These are phyloP conservation scores for Apophysomyces ossiformis DNA, from an alignment of 371 early-diverging fungal species.

Conservation along the genomic window DNA sequence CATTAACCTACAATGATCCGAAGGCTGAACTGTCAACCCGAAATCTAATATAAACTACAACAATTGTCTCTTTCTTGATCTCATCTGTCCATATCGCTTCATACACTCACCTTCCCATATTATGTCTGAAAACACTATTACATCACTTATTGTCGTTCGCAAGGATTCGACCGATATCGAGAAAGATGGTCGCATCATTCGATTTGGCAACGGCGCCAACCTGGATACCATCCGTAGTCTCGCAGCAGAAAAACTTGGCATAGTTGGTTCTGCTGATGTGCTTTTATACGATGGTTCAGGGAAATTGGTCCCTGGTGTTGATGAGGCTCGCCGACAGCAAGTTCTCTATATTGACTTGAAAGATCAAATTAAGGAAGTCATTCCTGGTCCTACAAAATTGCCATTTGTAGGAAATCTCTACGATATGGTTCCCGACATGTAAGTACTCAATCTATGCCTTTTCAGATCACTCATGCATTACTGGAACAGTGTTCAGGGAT, in stretches of 20 bases:
- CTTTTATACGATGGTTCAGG: slow-evolving; percentile 22
- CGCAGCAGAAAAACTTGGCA: slow-evolving; percentile 35
- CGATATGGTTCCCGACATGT: slow-evolving; percentile 41
- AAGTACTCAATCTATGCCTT: slow-evolving; percentile 5
- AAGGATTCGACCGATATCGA: slow-evolving; percentile 13
- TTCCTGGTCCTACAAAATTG: slow-evolving; percentile 34
- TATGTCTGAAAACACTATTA: no score
- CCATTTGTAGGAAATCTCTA: slow-evolving; percentile 45
- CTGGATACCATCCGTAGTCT: slow-evolving; percentile 31
- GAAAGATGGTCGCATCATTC: slow-evolving; percentile 35
- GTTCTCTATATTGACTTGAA: slow-evolving; percentile 29
- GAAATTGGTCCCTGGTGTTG: slow-evolving; percentile 24
- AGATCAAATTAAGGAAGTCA: slow-evolving; percentile 27
- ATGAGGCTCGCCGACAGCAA: slow-evolving; percentile 29
- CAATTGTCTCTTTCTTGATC: no score
- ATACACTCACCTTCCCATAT: no score
- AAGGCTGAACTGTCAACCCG: no score
- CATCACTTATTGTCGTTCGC: no score
- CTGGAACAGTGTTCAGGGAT: slow-evolving; percentile 28
- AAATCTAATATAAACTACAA: no score
- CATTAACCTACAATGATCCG: no score
- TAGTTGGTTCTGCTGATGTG: slow-evolving; percentile 19
- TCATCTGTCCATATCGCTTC: no score
- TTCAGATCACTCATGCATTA: not conserved
- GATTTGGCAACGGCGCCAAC: slow-evolving; percentile 30